Evolutionary conservation across 2,329 filamentous ascomycete genomes (phyloP).

Genomic region (Canariomyces notabilis): DNA sequence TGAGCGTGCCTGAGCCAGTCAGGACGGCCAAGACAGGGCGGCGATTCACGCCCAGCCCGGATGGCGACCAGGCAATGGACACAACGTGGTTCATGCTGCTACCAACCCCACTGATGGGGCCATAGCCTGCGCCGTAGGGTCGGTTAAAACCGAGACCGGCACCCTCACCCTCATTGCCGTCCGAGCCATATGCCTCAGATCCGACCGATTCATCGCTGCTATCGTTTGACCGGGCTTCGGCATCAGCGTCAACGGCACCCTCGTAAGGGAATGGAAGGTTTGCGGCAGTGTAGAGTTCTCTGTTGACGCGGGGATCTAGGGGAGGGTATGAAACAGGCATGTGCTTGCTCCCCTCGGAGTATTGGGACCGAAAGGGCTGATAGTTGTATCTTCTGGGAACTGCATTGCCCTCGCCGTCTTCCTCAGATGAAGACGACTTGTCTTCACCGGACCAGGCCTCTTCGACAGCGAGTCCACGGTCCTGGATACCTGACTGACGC

Average conservation of each 20-base stretch:
- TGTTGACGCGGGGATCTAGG: slow-evolving; percentile 40
- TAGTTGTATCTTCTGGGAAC: slow-evolving; percentile 18
- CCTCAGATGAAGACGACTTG: slow-evolving; percentile 21
- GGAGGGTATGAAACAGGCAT: slow-evolving; percentile 34
- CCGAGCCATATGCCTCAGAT: slow-evolving; percentile 29
- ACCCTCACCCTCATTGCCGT: slow-evolving; percentile 16
- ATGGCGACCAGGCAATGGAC: slow-evolving; percentile 52
- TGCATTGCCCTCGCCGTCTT: slow-evolving; percentile 24
- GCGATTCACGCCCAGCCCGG: slow-evolving; percentile 50
- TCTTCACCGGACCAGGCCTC: slow-evolving; percentile 22
- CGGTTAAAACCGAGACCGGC: slow-evolving; percentile 28
- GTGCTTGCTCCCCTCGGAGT: slow-evolving; percentile 31
- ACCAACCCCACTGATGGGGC: slow-evolving; percentile 43
- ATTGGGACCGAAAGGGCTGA: slow-evolving; percentile 29
- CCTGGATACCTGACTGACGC: neutral
- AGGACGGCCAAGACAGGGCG: slow-evolving; percentile 49
- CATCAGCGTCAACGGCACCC: slow-evolving; percentile 8
- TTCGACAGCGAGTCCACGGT: neutral
- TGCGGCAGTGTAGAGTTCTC: slow-evolving; percentile 38
- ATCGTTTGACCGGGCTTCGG: slow-evolving; percentile 17
- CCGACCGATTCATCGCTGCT: slow-evolving; percentile 23
- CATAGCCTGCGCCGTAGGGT: slow-evolving; percentile 41
- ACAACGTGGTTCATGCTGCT: slow-evolving; percentile 52
- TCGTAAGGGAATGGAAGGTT: slow-evolving; percentile 33
- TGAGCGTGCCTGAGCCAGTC: slow-evolving; percentile 45